Conservation (phyloP, 1,284 basidiomycete species). For the Exsudoporus floridanus region DNA sequence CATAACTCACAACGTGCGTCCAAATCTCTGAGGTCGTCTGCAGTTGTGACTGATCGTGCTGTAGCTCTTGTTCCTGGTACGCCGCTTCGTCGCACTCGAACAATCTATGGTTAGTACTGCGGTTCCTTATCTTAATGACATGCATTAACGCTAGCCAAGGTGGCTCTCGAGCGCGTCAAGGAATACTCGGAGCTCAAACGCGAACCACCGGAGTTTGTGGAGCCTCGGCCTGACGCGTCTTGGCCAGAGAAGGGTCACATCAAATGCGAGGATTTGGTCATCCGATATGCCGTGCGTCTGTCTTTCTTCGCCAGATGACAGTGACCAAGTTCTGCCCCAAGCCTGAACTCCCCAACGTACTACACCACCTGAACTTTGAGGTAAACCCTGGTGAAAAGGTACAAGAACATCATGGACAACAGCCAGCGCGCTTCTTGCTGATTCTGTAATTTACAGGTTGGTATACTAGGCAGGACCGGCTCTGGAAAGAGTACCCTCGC, state of each 20-base stretch:
- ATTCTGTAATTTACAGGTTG: constrained; percentile 49
- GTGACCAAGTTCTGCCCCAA: constrained; percentile 29
- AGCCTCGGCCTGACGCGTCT: constrained; percentile 77
- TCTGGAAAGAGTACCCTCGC: constrained; percentile 90
- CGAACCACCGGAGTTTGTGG: constrained; percentile 79
- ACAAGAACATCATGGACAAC: neutral
- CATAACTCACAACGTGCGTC: constrained; percentile 70
- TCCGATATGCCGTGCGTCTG: constrained; percentile 78
- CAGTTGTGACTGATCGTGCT: constrained; percentile 24
- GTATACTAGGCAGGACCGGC: constrained; percentile 88
- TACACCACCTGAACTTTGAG: constrained; percentile 80
- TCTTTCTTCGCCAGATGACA: neutral
- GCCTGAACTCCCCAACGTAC: constrained; percentile 83
- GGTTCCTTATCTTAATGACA: neutral
- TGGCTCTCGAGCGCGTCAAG: constrained; percentile 89
- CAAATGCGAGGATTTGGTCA: constrained; percentile 76
- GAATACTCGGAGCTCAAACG: constrained; percentile 81
- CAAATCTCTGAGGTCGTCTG: constrained; percentile 9
- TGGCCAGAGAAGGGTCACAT: constrained; percentile 84
- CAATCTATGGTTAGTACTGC: constrained; percentile 75
- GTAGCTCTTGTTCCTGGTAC: constrained; percentile 56
- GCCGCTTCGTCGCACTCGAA: constrained; percentile 81
- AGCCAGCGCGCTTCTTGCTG: neutral
- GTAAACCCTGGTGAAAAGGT: constrained; percentile 77
- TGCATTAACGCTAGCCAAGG: constrained; percentile 41